Evolutionary conservation across 495 filamentous ascomycete genomes (phyloP).

Genomic region (Aspergillus affinis): DNA sequence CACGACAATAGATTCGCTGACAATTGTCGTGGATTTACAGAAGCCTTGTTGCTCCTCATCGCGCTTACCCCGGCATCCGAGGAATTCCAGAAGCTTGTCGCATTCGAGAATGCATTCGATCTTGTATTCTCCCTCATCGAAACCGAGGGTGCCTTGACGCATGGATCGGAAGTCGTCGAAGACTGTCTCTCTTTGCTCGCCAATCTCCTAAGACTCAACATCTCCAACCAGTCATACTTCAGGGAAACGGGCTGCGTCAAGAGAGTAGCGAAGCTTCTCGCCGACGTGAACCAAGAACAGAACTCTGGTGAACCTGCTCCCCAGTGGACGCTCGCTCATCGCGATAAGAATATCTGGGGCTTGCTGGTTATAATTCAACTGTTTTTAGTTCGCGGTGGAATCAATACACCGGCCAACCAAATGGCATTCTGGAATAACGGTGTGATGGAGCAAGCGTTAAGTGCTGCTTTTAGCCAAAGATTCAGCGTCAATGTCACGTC

Average conservation of each 20-base stretch:
- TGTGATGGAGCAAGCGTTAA: constrained; percentile 76
- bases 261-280: constrained; percentile 68
- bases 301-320: constrained; percentile 61
- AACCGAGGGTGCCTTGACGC: constrained; percentile 74
- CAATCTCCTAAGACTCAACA: constrained; percentile 84
- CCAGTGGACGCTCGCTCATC: constrained; percentile 72
- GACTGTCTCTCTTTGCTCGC: constrained; percentile 92
- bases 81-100: constrained; percentile 90
- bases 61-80: constrained; percentile 68
- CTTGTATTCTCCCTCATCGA: constrained; percentile 79
- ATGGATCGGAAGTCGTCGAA: constrained; percentile 88
- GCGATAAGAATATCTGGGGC: constrained; percentile 91
- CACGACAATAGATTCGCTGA: constrained; percentile 13
- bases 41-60: constrained; percentile 66
- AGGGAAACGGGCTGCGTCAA: constrained; percentile 84
- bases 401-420: constrained; percentile 82
- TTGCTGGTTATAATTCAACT: constrained; percentile 80
- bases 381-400: constrained; percentile 77
- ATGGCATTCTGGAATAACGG: constrained; percentile 79
- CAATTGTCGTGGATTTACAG: constrained; percentile 31
- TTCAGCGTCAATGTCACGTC: constrained; percentile 76
- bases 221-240: constrained; percentile 92
- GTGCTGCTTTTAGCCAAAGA: constrained; percentile 76
- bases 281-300: constrained; percentile 57
- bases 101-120: constrained; percentile 92